Evolutionary conservation across 768 basidiomycete species (phyloP).

Genomic region (Tremella fuciformis): DNA sequence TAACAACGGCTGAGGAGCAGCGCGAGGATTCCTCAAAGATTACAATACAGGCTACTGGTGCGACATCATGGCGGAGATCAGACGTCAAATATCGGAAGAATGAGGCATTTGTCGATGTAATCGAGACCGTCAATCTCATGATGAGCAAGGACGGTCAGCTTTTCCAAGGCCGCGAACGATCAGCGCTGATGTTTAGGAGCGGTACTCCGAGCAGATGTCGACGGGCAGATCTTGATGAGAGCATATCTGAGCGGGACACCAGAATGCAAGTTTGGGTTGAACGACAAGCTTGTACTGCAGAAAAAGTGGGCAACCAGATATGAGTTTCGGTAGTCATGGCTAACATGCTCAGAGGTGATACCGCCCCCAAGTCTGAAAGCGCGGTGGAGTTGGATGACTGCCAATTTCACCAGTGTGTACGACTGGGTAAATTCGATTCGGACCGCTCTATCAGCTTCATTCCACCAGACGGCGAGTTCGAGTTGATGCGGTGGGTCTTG

Average conservation of each 20-base stretch:
- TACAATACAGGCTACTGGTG: constrained; percentile 93
- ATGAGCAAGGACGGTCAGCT: constrained; percentile 91
- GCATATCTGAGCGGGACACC: constrained; percentile 95
- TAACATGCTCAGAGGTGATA: constrained; percentile 22
- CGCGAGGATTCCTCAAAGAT: constrained; percentile 93
- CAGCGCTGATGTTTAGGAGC: constrained; percentile 61
- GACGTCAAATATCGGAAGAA: constrained; percentile 99
- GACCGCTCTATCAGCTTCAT: constrained; percentile 93
- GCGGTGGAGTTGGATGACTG: constrained; percentile 97
- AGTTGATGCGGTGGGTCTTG: constrained; percentile 78
- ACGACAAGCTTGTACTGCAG: constrained; percentile 96
- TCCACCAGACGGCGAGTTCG: constrained; percentile 98
- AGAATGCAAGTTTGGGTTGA: constrained; percentile 97
- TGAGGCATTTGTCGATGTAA: constrained; percentile 99
- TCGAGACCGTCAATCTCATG: constrained; percentile 90
- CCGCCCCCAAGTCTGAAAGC: constrained; percentile 51
- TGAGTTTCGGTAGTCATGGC: constrained; percentile 38
- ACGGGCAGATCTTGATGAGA: constrained; percentile 96
- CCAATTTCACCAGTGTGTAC: constrained; percentile 97
- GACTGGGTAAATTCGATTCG: constrained; percentile 89
- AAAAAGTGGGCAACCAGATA: constrained; percentile 60
- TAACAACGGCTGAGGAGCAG: constrained; percentile 53
- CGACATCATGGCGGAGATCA: constrained; percentile 88
- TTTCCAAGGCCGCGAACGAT: not conserved
- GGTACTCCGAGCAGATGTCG: constrained; percentile 90